Evolutionary conservation across 2,329 filamentous ascomycete genomes (phyloP), one percentile per base, ranked within the genome.

Genomic region (Trichoderma sp.): DNA sequence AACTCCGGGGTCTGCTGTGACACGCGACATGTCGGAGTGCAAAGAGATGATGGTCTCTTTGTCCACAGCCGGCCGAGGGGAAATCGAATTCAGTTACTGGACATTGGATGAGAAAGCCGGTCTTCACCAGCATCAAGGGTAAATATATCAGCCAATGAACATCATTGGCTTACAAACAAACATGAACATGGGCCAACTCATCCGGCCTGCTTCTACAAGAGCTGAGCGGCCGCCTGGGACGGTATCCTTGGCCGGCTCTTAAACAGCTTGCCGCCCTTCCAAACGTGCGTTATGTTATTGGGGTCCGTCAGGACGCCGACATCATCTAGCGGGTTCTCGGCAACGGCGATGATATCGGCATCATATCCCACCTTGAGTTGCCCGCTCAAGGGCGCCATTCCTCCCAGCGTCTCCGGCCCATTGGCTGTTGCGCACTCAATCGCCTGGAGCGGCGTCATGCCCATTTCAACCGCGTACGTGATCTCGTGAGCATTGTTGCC

Each of bases 351-450:
- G 4, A 82, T 69, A 66, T 83, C 81, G 0, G 81, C 81, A 70
- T 82, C 80, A 55, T 81, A 83, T 1, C 80, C 80, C 21, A 68
- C 76, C 71, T 77, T 80, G 47, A 83, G 63, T 72, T 81, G 78
- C 0, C 81, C 81, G 5, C 78, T 78, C 70, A 76, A 77, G 1
- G 79, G 80, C 6, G 79, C 81, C 68, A 79, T 77, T 0, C 70
- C 73, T 1, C 78, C 79, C 1, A 83, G 70, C 2, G 76, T 81
- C 55, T 80, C 70, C 15, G 81, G 79, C 1, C 77, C 80, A 57
- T 70, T 71, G n/a, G 68, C 80, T 6, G 82, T 84, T 5, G 77
- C 80, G 34, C 80, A 79, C 70, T 84, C 80, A 66, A 85, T 83
- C 7, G 82, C 81, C 69, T 82, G 72, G 51, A 85, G 69, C 3